Evolutionary conservation across 306 rosid genomes (phyloP).

Genomic region (Sicyos edulis): DNA sequence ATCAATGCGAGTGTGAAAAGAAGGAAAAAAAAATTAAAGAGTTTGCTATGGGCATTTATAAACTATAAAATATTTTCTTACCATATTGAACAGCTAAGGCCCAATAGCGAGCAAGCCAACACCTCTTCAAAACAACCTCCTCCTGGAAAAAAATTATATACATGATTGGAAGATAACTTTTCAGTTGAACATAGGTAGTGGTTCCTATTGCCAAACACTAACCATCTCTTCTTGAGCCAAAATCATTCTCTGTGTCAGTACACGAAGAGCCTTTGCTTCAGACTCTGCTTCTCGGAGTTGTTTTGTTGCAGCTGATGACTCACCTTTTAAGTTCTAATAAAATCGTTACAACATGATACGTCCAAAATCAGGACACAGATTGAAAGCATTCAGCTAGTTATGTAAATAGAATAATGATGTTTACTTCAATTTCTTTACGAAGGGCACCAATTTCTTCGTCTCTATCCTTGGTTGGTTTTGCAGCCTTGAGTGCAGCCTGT

Average conservation of each 20-base stretch:
- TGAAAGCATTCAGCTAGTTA: slow-evolving; percentile 20
- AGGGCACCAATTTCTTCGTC: slow-evolving; percentile 68
- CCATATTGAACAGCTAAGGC: slow-evolving; percentile 84
- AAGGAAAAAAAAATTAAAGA: slow-evolving; percentile 14
- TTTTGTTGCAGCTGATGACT: slow-evolving; percentile 59
- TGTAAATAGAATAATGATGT: neutral
- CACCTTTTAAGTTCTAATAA: slow-evolving; percentile 65
- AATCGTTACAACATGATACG: slow-evolving; percentile 15
- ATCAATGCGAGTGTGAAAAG: neutral
- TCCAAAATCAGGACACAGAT: slow-evolving; percentile 18
- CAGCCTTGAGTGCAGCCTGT: slow-evolving; percentile 96
- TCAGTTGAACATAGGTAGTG: slow-evolving; percentile 13
- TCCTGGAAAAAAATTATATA: slow-evolving; percentile 40
- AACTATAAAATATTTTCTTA: slow-evolving; percentile 29
- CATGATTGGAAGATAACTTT: slow-evolving; percentile 14
- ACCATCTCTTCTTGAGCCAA: slow-evolving; percentile 99
- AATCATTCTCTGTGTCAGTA: slow-evolving; percentile 94
- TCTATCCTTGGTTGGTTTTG: slow-evolving; percentile 64
- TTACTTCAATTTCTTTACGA: slow-evolving; percentile 78
- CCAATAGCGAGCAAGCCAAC: slow-evolving; percentile 99
- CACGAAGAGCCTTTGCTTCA: slow-evolving; percentile 80
- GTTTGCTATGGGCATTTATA: slow-evolving; percentile 26
- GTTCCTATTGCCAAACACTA: slow-evolving; percentile 26
- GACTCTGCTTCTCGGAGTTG: slow-evolving; percentile 85
- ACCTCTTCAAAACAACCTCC: slow-evolving; percentile 95